phyloP scores from a whole-genome alignment of 2,329 filamentous ascomycete genomes.

The Epichloe bromicola region DNA sequence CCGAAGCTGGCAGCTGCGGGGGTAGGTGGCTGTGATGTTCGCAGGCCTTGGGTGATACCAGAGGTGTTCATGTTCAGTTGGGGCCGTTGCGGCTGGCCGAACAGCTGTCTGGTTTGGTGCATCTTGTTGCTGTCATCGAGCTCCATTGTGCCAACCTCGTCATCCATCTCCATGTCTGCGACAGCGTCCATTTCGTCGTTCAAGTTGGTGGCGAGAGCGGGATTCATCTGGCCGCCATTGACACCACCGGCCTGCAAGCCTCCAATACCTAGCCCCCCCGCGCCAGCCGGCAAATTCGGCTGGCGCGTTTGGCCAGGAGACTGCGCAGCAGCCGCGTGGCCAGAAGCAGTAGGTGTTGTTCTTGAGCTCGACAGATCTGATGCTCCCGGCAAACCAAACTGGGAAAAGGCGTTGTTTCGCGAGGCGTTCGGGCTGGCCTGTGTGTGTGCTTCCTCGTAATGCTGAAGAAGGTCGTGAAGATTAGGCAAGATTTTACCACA shows the following conservation, averaged over 20 bases:
- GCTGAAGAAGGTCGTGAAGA: constrained; percentile 86
- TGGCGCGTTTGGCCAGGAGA: constrained; percentile 21
- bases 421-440: constrained; percentile 40
- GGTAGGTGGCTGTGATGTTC: constrained; percentile 75
- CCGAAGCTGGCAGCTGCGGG: constrained; percentile 65
- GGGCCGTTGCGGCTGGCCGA: constrained; percentile 50
- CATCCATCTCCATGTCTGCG: constrained; percentile 96
- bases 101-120: constrained; percentile 57
- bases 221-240: constrained; percentile 26
- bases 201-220: constrained; percentile 26
- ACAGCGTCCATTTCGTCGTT: constrained; percentile 66
- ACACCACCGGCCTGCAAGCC: constrained; percentile 16
- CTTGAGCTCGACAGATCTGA: constrained; percentile 22
- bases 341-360: constrained; percentile 18
- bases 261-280: constrained; percentile 26
- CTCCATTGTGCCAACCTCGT: constrained; percentile 55
- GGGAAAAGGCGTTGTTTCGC: constrained; percentile 27
- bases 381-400: constrained; percentile 22
- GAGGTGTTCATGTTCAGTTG: constrained; percentile 74
- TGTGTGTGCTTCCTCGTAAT: constrained; percentile 92
- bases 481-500: constrained; percentile 83
- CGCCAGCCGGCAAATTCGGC: constrained; percentile 16
- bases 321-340: constrained; percentile 13
- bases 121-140: constrained; percentile 50
- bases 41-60: constrained; percentile 62